Conservation (phyloP, 2,329 filamentous ascomycete genomes). For the Fusarium nematophilum region DNA sequence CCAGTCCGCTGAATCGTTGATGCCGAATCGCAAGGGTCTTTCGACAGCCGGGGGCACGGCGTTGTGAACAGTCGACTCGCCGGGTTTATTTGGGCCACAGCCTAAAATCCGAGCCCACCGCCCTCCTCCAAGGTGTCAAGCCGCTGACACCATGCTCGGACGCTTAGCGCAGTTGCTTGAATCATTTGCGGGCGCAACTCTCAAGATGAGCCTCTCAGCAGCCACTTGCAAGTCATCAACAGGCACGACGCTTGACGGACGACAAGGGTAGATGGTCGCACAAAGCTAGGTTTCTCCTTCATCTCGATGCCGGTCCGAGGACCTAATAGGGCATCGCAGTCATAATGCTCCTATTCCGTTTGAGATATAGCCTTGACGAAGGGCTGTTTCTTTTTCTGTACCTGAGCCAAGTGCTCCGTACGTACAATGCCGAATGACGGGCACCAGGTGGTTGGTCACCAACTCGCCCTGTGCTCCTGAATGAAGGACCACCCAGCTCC, state of each 20-base stretch:
- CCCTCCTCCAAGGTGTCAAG: conserved; percentile 28
- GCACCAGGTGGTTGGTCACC: too few relatives aligned
- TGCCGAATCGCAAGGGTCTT: conserved; percentile 1
- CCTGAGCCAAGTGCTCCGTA: too few relatives aligned
- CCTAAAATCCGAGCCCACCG: conserved; percentile 34
- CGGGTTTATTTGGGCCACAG: conserved; percentile 23
- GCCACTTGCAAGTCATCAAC: conserved; percentile 31
- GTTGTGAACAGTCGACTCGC: conserved; percentile 5
- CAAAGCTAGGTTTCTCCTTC: too few relatives aligned
- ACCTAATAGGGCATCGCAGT: background rate
- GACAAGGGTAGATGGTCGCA: conserved; percentile 19
- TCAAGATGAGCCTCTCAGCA: conserved; percentile 38
- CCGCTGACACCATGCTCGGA: conserved; percentile 42
- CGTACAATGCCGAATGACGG: too few relatives aligned
- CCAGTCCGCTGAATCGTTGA: background rate
- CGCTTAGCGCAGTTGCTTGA: conserved; percentile 39
- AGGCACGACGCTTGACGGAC: conserved; percentile 23
- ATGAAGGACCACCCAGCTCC: too few relatives aligned
- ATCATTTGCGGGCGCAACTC: conserved; percentile 45
- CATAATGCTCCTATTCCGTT: too few relatives aligned
- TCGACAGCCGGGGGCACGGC: background rate
- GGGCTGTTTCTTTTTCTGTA: too few relatives aligned
- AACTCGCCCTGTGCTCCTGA: too few relatives aligned
- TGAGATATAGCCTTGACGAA: too few relatives aligned
- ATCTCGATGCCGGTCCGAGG: background rate